These are phyloP conservation scores for Jaltomata sinuosa DNA, from an alignment of 257 asterid genomes.

Conservation along the genomic window DNA sequence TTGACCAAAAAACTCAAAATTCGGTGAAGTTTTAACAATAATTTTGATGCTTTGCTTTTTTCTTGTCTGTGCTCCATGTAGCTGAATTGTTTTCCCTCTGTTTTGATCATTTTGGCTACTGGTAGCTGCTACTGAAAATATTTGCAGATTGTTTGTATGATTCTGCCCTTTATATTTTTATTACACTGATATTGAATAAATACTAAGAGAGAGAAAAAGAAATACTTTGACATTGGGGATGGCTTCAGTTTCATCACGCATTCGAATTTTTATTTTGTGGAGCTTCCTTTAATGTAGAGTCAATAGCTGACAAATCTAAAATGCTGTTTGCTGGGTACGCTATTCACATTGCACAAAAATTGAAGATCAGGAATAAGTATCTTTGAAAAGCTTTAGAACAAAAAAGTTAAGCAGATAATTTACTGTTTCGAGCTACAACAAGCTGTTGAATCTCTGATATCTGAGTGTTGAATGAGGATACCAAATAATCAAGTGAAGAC, in stretches of 20 bases:
- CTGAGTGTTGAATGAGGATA: constrained; percentile 78
- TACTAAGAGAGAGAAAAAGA: background rate
- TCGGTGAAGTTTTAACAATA: too few species aligned
- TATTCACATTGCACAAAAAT: constrained; percentile 3
- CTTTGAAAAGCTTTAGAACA: background rate
- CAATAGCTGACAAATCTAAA: constrained; percentile 68
- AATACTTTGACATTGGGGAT: constrained; percentile 84
- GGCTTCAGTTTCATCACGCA: constrained; percentile 75
- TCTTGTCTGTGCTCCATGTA: too few species aligned
- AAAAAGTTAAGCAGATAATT: background rate
- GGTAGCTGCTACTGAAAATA: too few species aligned
- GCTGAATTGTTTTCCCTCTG: too few species aligned
- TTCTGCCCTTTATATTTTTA: too few species aligned
- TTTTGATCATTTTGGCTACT: too few species aligned
- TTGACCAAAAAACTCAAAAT: too few species aligned
- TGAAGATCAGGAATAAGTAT: background rate
- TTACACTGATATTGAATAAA: too few species aligned
- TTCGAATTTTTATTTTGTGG: constrained; percentile 52
- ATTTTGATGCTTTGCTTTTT: too few species aligned
- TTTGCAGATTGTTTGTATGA: too few species aligned
- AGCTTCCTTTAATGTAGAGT: constrained; percentile 65
- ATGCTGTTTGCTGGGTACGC: constrained; percentile 82
- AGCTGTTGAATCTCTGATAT: constrained; percentile 76
- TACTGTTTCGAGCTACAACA: constrained; percentile 92
- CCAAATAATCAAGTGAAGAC: constrained; percentile 58